Evolutionary conservation across 768 basidiomycete species (phyloP).

Genomic region (Gelatoporia subvermispora): DNA sequence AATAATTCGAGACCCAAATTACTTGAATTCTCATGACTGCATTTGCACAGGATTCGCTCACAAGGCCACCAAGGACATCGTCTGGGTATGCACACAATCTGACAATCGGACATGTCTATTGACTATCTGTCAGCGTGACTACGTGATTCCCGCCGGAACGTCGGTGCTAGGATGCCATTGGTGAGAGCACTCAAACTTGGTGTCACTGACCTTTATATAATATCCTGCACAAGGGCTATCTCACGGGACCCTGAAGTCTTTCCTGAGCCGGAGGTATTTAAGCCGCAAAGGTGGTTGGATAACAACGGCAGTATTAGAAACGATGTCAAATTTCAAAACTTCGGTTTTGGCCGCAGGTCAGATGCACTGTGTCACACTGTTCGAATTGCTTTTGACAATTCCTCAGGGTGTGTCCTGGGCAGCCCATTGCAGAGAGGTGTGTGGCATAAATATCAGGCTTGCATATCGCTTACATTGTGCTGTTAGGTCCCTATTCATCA

Average conservation of each 20-base stretch:
- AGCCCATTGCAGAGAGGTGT: constrained; percentile 45
- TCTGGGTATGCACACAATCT: constrained; percentile 39
- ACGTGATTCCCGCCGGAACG: constrained; percentile 36
- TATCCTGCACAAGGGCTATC: constrained; percentile 22
- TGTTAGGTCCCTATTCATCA: constrained; percentile 55
- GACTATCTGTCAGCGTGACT: constrained; percentile 23
- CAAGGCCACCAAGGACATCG: constrained; percentile 57
- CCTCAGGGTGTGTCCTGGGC: constrained; percentile 60
- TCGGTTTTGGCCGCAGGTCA: constrained; percentile 33
- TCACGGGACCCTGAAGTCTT: constrained; percentile 28
- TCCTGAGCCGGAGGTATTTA: constrained; percentile 28
- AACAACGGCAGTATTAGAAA: constrained; percentile 23
- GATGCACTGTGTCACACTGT: background rate
- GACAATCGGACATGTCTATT: background rate
- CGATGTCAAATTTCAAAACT: constrained; percentile 27
- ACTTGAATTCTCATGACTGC: too few relatives aligned
- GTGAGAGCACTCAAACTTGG: constrained; percentile 11
- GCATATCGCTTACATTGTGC: background rate
- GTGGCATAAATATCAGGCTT: background rate
- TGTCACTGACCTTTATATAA: background rate
- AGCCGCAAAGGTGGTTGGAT: constrained; percentile 28
- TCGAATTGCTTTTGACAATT: too few relatives aligned
- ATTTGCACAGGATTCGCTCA: constrained; percentile 53
- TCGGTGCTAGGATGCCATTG: constrained; percentile 35
- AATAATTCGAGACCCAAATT: too few relatives aligned